These are phyloP conservation scores for Suillus tomentosus DNA, from an alignment of 768 basidiomycete species.

Conservation along the genomic window DNA sequence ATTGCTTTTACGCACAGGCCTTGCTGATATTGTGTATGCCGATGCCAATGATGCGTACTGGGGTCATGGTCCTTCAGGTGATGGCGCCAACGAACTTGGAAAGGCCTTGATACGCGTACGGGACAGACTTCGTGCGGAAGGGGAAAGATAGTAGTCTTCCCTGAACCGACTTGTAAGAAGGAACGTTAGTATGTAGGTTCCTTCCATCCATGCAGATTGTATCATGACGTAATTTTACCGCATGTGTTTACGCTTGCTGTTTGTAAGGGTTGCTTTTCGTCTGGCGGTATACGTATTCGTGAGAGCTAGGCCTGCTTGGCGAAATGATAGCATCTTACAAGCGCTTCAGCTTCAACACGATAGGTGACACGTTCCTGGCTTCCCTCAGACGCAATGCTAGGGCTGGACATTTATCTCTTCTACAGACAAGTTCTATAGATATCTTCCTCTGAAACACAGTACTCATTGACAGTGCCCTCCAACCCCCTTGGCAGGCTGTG, in stretches of 20 bases:
- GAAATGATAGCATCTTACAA: too few relatives aligned
- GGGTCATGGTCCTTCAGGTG: slow-evolving; percentile 56
- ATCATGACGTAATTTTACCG: slow-evolving; percentile 4
- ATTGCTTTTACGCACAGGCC: slow-evolving; percentile 56
- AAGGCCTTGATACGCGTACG: slow-evolving; percentile 58
- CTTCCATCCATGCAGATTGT: background rate
- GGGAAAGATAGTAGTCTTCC: slow-evolving; percentile 15
- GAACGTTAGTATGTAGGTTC: background rate
- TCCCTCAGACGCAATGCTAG: background rate
- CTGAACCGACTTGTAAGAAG: background rate
- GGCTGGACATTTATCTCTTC: background rate
- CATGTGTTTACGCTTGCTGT: background rate
- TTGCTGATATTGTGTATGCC: slow-evolving; percentile 51
- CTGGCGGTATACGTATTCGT: slow-evolving; percentile 7
- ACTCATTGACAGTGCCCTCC: background rate
- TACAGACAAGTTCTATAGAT: background rate
- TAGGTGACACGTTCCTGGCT: background rate
- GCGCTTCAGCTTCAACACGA: background rate
- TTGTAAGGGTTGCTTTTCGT: too few relatives aligned
- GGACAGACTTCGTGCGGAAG: slow-evolving; percentile 42
- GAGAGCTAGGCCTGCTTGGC: background rate
- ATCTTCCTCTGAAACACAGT: background rate
- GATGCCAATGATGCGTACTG: slow-evolving; percentile 62
- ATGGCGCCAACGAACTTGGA: slow-evolving; percentile 66
- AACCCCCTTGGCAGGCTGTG: background rate